These are phyloP conservation scores for Phycomyces blakesleeanus DNA, from an alignment of 192 early-diverging fungal species.

Conservation along the genomic window DNA sequence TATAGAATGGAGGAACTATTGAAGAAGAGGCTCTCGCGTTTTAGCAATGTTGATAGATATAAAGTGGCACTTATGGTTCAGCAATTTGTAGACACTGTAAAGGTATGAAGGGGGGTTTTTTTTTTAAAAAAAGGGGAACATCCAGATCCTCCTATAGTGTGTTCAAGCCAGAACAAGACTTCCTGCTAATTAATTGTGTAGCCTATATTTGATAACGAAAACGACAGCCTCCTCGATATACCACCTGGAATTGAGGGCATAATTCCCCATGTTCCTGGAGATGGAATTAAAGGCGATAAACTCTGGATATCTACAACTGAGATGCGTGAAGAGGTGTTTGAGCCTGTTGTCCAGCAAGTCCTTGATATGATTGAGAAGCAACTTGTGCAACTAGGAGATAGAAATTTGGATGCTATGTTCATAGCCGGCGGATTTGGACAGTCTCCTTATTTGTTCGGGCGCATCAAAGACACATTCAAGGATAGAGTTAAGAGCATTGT, in stretches of 20 bases:
- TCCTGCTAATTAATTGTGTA: no score
- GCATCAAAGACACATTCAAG: slow-evolving; percentile 38
- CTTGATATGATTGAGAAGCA: slow-evolving; percentile 46
- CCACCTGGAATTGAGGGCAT: no score
- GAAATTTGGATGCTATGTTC: slow-evolving; percentile 43
- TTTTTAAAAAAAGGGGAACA: no score
- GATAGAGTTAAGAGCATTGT: slow-evolving; percentile 36
- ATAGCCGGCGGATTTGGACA: slow-evolving; percentile 54
- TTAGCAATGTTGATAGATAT: no score
- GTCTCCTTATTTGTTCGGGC: slow-evolving; percentile 42
- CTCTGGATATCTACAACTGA: slow-evolving; percentile 43
- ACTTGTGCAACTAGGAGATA: slow-evolving; percentile 38
- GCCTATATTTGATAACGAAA: no score
- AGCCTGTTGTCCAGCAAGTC: slow-evolving; percentile 50
- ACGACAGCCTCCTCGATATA: no score
- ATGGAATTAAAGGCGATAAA: slow-evolving; percentile 46
- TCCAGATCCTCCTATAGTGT: no score
- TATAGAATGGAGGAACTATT: slow-evolving; percentile 39
- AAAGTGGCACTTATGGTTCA: no score
- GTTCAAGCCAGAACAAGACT: no score
- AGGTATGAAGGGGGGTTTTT: no score
- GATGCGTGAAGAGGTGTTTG: slow-evolving; percentile 48
- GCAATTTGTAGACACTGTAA: no score
- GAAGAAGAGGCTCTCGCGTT: slow-evolving; percentile 29
- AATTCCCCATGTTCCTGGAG: slow-evolving; percentile 12